These are phyloP conservation scores for Rhododendron simsii DNA, from an alignment of 148 eudicot genomes.

Conservation along the genomic window DNA sequence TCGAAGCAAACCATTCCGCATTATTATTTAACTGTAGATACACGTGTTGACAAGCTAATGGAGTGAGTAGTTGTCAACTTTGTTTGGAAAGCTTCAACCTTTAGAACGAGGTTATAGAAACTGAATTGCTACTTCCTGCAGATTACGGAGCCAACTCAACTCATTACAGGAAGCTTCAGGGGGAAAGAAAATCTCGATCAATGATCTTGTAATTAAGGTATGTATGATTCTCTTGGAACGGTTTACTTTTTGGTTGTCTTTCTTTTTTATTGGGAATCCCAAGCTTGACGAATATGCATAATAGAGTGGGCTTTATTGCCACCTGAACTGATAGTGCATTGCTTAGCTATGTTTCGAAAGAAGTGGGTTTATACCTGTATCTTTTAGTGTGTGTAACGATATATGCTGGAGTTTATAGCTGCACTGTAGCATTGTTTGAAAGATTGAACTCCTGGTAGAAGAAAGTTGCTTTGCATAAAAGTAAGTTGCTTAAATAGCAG, in stretches of 20 bases:
- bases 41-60: constrained; percentile 83
- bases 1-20: constrained; percentile 93
- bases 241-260: neutral
- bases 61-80: constrained; percentile 50
- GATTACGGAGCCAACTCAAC: constrained; percentile 74
- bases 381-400: neutral
- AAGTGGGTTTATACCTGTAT: neutral
- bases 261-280: neutral
- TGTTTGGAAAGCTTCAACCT: neutral
- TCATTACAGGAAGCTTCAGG: constrained; percentile 91
- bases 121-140: constrained; percentile 21
- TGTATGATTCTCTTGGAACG: neutral
- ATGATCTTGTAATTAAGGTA: constrained; percentile 98
- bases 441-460: neutral
- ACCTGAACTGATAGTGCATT: neutral
- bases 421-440: neutral
- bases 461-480: neutral
- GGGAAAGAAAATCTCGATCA: constrained; percentile 83
- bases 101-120: constrained; percentile 7
- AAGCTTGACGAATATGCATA: neutral
- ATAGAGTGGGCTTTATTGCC: neutral
- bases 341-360: neutral
- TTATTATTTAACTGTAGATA: constrained; percentile 80
- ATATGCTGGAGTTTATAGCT: neutral
- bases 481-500: neutral